Conservation (phyloP, 2,329 filamentous ascomycete species). For the Xylariales sp. region DNA sequence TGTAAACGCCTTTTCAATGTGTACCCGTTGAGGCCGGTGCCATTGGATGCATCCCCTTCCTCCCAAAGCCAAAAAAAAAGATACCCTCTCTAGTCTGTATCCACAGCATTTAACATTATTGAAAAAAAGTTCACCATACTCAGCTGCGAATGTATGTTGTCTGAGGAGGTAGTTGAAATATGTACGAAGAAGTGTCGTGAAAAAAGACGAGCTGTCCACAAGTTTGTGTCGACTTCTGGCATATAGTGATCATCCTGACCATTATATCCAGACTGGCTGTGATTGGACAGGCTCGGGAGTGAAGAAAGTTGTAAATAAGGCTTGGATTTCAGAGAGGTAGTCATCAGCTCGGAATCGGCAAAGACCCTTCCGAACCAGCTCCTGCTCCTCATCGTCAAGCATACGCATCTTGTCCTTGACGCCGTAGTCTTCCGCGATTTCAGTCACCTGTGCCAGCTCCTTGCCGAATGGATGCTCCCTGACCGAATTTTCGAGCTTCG, state of each 20-base stretch:
- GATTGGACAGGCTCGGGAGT: conserved; percentile 25
- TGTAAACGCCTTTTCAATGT: no score
- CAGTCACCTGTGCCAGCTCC: conserved; percentile 87
- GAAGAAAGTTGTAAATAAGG: conserved; percentile 61
- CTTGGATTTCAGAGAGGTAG: conserved; percentile 77
- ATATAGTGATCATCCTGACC: conserved; percentile 1
- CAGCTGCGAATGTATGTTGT: neutral
- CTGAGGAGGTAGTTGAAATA: conserved; percentile 16
- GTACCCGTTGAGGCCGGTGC: no score
- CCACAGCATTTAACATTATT: conserved; percentile 6
- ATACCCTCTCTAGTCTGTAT: conserved; percentile 3
- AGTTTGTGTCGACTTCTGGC: conserved; percentile 2
- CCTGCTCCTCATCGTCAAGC: conserved; percentile 68
- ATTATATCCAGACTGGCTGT: conserved; percentile 45
- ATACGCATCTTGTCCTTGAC: conserved; percentile 55
- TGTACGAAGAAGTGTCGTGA: conserved; percentile 27
- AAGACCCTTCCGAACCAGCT: conserved; percentile 66
- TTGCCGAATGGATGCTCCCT: conserved; percentile 69
- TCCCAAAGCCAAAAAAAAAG: no score
- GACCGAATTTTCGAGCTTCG: conserved; percentile 19
- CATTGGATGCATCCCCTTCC: no score
- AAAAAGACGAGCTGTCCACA: conserved; percentile 8
- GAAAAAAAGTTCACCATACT: conserved; percentile 1
- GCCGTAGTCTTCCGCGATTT: conserved; percentile 85
- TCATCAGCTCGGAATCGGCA: conserved; percentile 73